Evolutionary conservation across 2,329 filamentous ascomycete genomes (phyloP).

Genomic region (Aspergillus ochraceoroseus): DNA sequence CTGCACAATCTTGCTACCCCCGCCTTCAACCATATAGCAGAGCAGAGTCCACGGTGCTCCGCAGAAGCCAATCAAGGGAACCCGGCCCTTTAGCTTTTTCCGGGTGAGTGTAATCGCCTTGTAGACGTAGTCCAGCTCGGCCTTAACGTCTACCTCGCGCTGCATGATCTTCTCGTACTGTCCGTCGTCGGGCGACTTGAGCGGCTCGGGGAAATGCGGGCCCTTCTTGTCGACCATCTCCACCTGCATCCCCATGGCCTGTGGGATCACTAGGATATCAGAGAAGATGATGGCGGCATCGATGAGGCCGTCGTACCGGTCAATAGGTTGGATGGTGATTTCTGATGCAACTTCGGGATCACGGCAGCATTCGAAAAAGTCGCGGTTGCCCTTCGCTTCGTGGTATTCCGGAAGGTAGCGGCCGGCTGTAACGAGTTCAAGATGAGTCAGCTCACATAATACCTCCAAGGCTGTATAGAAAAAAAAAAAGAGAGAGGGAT

Average conservation of each 20-base stretch:
- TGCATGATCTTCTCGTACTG: conserved; percentile 76
- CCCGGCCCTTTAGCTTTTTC: conserved; percentile 77
- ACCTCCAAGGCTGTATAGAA: background rate
- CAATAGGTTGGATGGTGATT: conserved; percentile 88
- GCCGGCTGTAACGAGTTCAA: conserved; percentile 58
- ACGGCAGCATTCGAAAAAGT: conserved; percentile 98
- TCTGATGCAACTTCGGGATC: conserved; percentile 88
- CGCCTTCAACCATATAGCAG: conserved; percentile 99
- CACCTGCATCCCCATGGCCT: conserved; percentile 97
- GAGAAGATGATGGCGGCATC: conserved; percentile 99
- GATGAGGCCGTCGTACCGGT: conserved; percentile 82
- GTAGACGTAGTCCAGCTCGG: conserved; percentile 90
- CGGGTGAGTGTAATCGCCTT: conserved; percentile 88
- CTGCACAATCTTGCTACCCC: conserved; percentile 86
- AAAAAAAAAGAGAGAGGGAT: background rate
- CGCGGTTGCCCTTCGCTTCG: conserved; percentile 78
- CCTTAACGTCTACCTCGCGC: conserved; percentile 74
- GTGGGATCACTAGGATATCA: conserved; percentile 94
- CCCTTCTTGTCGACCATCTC: conserved; percentile 98
- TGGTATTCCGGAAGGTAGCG: conserved; percentile 98
- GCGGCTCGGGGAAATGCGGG: conserved; percentile 83
- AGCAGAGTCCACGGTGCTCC: conserved; percentile 94
- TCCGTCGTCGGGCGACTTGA: conserved; percentile 70
- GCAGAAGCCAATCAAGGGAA: conserved; percentile 93
- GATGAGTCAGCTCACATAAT: background rate